phyloP scores from a whole-genome alignment of 176 grass and related monocot species.

The Lolium rigidum region DNA sequence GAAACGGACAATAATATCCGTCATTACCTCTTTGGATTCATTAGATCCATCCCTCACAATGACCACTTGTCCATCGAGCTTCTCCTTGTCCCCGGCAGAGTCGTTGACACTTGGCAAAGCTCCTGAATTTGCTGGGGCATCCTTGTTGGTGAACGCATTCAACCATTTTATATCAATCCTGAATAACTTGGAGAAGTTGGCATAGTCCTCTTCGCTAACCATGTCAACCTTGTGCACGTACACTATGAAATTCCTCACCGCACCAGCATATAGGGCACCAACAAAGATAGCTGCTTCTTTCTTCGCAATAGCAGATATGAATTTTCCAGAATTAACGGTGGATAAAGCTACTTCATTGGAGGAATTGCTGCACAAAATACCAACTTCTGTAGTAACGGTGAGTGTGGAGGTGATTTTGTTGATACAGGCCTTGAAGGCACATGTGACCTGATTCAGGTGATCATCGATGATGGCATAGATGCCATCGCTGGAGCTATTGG shows the following conservation, averaged over 20 bases:
- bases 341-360: not conserved
- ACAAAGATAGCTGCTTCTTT: not conserved
- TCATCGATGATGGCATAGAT: not conserved
- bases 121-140: too few species aligned
- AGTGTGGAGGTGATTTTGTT: constrained; percentile 9
- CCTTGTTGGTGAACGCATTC: not conserved
- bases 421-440: not conserved
- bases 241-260: not conserved
- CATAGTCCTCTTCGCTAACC: not conserved
- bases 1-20: too few species aligned
- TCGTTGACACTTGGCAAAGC: too few species aligned
- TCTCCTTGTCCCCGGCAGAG: too few species aligned
- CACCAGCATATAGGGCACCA: not conserved
- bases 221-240: not conserved
- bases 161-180: not conserved
- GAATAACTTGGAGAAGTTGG: not conserved
- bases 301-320: not conserved
- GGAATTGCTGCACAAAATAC: not conserved
- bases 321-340: not conserved
- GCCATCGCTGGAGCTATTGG: not conserved
- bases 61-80: too few species aligned
- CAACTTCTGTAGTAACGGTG: not conserved
- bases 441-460: not conserved
- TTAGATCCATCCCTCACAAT: too few species aligned
- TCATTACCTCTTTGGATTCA: too few species aligned